Evolutionary conservation across 306 rosid genomes (phyloP), one percentile per base, ranked within the genome.

Genomic region (Abrus precatorius): DNA sequence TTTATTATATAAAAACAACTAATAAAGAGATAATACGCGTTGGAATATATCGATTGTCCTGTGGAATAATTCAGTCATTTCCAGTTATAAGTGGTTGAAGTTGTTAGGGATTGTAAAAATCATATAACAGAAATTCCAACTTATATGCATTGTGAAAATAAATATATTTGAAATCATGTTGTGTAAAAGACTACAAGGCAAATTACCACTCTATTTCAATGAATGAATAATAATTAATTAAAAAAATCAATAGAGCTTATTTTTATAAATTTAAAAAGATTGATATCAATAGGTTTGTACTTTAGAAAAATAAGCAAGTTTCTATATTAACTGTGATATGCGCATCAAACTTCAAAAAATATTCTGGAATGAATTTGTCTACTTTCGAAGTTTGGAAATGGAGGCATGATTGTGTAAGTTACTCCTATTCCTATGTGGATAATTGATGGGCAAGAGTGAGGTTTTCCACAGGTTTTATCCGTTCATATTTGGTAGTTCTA

Each of bases 391-490:
- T 33, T 52, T 20, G 20, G 20, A 20, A 20, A 20, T 20, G 20
- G 47, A 52, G 29, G 6, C 57, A 72, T 53, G 14, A 72, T 72
- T 54, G 4, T 36, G 63, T 33, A 33, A 7, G 12, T 9, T 32
- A 72, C 20, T 20, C 20, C 20, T 20, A 20, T 20, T 20, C 20
- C 20, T 20, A 20, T 20, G 20, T 20, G 20, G 20, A 20, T 20
- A 20, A 20, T 20, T 20, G 20, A 20, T 20, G 20, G 20, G 20
- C 20, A 20, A 55, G 55, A 34, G 53, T 50, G 65, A 66, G 57
- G 73, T 9, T 72, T 55, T 43, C 65, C 72, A 52, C 82, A 75
- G 84, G 69, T 69, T 74, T 47, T 36, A 44, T 61, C 66, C 55
- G 54, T 44, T 74, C 68, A 57, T 74, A 57, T 56, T 41, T 74